phyloP scores from a whole-genome alignment of 2,329 filamentous ascomycete species.

The Clathrospora elynae region DNA sequence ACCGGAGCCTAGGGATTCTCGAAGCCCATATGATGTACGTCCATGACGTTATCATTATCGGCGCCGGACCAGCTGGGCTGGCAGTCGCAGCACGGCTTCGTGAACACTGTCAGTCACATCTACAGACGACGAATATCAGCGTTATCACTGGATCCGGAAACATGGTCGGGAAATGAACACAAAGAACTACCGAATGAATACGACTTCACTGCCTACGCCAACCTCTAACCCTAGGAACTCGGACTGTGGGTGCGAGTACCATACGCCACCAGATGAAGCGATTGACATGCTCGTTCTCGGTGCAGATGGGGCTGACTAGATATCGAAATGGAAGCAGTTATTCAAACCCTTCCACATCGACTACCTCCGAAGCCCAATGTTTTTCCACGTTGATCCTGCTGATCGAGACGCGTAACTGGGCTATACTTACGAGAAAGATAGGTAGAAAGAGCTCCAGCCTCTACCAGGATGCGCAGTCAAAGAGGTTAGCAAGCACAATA shows the following conservation, averaged over 20 bases:
- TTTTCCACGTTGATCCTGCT: constrained; percentile 78
- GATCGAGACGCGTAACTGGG: constrained; percentile 76
- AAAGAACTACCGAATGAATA: constrained; percentile 57
- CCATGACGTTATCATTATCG: constrained; percentile 73
- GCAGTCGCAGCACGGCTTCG: constrained; percentile 73
- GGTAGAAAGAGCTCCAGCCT: constrained; percentile 69
- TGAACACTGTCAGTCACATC: constrained; percentile 79
- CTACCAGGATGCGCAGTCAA: constrained; percentile 77
- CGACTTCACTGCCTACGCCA: constrained; percentile 34
- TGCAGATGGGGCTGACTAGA: constrained; percentile 66
- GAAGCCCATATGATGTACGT: constrained; percentile 34
- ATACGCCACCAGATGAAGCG: constrained; percentile 6
- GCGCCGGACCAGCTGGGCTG: constrained; percentile 74
- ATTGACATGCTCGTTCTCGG: constrained; percentile 65
- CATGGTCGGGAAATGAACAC: constrained; percentile 64
- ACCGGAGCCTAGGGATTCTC: neutral
- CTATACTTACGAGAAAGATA: constrained; percentile 65
- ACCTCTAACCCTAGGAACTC: constrained; percentile 29
- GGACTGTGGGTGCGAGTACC: constrained; percentile 22
- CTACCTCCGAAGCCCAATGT: constrained; percentile 78
- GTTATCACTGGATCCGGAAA: constrained; percentile 78
- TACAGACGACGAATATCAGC: constrained; percentile 79
- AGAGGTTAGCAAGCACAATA: constrained; percentile 77
- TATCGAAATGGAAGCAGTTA: constrained; percentile 71
- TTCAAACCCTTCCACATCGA: constrained; percentile 72